phyloP scores from a whole-genome alignment of 129 eudicot genomes.

The Glebionis coronaria region DNA sequence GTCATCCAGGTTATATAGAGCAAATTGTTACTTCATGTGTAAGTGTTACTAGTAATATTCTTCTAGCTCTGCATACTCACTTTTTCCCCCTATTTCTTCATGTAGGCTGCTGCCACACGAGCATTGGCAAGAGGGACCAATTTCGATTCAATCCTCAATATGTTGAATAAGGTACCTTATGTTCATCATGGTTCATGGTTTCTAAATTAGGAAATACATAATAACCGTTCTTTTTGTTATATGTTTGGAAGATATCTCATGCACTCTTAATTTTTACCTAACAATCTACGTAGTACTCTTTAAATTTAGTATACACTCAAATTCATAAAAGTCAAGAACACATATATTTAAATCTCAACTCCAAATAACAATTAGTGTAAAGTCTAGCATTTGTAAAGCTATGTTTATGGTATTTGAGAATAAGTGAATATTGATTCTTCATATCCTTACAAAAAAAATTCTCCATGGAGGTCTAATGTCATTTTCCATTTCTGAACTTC shows the following conservation, averaged over 20 bases:
- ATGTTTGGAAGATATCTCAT: not conserved
- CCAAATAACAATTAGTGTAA: no score
- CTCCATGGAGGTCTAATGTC: constrained; percentile 15
- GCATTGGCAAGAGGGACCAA: constrained; percentile 77
- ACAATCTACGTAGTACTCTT: no score
- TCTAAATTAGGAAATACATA: not conserved
- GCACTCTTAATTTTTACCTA: not conserved
- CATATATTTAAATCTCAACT: no score
- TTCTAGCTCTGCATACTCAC: not conserved
- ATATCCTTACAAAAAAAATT: not conserved
- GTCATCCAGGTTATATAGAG: constrained; percentile 71
- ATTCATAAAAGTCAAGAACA: no score
- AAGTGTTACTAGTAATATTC: not conserved
- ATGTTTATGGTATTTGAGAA: no score
- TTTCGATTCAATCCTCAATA: constrained; percentile 59
- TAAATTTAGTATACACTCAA: no score
- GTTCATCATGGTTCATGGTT: constrained; percentile 5
- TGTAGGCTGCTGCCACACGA: constrained; percentile 94
- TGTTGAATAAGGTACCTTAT: constrained; percentile 65
- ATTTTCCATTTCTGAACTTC: constrained; percentile 11
- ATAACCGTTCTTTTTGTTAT: constrained; percentile 8
- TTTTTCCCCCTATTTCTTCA: not conserved
- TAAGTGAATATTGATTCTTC: not conserved
- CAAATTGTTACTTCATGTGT: not conserved
- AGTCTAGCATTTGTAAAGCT: no score